A percentile compares a stretch with the other conserved stretches of the same genome.
These are phyloP conservation scores for Rhizopogon rudus DNA, from an alignment of 768 basidiomycete genomes.

Conservation along the genomic window DNA sequence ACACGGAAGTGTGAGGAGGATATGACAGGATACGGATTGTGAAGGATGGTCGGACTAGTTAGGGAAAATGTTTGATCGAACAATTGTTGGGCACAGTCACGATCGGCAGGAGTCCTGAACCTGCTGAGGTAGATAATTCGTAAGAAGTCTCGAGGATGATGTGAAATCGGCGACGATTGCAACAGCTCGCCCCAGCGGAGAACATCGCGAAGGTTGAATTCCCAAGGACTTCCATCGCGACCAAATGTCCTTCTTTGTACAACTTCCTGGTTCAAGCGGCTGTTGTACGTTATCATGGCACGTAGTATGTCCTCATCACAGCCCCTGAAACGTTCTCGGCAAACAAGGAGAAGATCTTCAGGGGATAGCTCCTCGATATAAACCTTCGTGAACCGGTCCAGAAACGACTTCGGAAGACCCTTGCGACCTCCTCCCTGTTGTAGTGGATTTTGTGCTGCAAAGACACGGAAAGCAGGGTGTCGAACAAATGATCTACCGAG, in stretches of 20 bases:
- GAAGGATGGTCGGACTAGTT: slow-evolving; percentile 30
- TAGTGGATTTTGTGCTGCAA: slow-evolving; percentile 96
- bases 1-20: slow-evolving; percentile 53
- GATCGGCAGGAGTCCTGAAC: slow-evolving; percentile 74
- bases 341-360: slow-evolving; percentile 75
- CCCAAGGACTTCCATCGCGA: slow-evolving; percentile 87
- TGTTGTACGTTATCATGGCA: slow-evolving; percentile 82
- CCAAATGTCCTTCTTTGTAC: slow-evolving; percentile 63
- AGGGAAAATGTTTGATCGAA: slow-evolving; percentile 49
- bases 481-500: slow-evolving; percentile 82
- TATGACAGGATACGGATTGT: slow-evolving; percentile 28
- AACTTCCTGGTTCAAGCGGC: slow-evolving; percentile 61
- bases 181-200: slow-evolving; percentile 79
- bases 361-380: slow-evolving; percentile 82
- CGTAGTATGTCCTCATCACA: slow-evolving; percentile 49
- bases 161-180: slow-evolving; percentile 20
- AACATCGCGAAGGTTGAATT: slow-evolving; percentile 95
- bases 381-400: slow-evolving; percentile 98
- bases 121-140: slow-evolving; percentile 78
- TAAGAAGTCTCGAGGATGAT: slow-evolving; percentile 60
- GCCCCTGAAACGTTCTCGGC: slow-evolving; percentile 64
- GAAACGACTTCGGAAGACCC: slow-evolving; percentile 94
- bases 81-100: slow-evolving; percentile 41
- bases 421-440: slow-evolving; percentile 97
- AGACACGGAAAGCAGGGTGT: slow-evolving; percentile 94